Evolutionary conservation across 805 yeast species (phyloP), one percentile per base, ranked within the genome.

Genomic region (Kuraishia floccosa): DNA sequence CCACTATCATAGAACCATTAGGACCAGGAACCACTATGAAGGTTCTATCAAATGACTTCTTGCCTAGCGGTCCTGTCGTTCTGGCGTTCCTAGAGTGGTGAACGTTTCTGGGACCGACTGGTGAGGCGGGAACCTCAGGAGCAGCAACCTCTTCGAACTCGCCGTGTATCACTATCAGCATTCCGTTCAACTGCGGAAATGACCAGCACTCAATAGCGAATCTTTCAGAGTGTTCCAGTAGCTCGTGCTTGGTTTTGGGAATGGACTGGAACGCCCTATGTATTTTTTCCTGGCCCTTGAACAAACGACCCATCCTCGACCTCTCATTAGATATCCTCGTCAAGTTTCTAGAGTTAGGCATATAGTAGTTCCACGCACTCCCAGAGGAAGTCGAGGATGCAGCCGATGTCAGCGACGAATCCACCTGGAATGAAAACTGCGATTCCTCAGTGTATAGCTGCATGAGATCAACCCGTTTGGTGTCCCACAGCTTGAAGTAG

Each of bases 21-120:
- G 75, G 69, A 10, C 77, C 79, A 2, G 76, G 77, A 2, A 86
- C 76, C 17, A 82, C 59, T n/a, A 83, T 62, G 49, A 91, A 75
- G 1, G 78, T 65, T 47, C 98, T 68, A 51, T 91, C 98, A 52
- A 91, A 91, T 7, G 91, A 73, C 49, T 91, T 79, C 41, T 63
- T 65, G 4, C 70, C 58, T 22, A 77, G 54, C 19, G 65, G 50
- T 14, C 54, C 49, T n/a, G n/a, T n/a, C n/a, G n/a, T n/a, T n/a
- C n/a, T n/a, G n/a, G n/a, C n/a, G n/a, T n/a, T n/a, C n/a, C n/a
- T n/a, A 13, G 48, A 44, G 10, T 44, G 30, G 9, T 30, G 27
- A 5, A n/a, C 5, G 4, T 23, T 22, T n/a, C 20, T 14, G 9
- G 31, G 22, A 6, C 27, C 31, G 27, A 5, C 25, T n/a, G n/a